A percentile compares a stretch with the other conserved stretches of the same genome.
These are phyloP conservation scores for Leccinum rimulosum DNA, from an alignment of 768 basidiomycete genomes.

Conservation along the genomic window DNA sequence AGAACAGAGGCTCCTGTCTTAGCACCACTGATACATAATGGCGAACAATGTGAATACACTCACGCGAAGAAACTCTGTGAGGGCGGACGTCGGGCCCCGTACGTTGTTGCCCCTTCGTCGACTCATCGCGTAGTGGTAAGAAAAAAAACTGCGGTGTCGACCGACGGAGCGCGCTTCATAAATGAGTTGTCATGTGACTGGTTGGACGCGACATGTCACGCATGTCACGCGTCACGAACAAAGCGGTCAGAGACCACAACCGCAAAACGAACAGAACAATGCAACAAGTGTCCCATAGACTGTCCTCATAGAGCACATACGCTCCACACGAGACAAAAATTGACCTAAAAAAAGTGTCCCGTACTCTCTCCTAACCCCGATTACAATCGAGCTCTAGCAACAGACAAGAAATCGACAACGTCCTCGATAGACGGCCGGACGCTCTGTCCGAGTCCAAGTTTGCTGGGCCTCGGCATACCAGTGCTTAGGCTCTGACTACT, in stretches of 20 bases:
- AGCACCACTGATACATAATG: neutral
- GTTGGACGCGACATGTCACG: neutral
- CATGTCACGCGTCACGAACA: neutral
- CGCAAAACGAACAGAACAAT: neutral
- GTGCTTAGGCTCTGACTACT: constrained; percentile 3
- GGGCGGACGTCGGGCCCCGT: constrained; percentile 77
- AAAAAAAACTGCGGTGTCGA: constrained; percentile 9
- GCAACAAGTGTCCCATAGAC: neutral
- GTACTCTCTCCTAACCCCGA: neutral
- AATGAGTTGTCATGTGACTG: neutral
- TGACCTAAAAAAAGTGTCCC: no score
- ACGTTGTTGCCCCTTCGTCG: constrained; percentile 51
- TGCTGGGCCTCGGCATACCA: neutral
- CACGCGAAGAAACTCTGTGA: constrained; percentile 80
- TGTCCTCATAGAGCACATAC: no score
- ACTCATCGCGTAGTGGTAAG: constrained; percentile 24
- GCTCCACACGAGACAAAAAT: no score
- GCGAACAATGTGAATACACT: constrained; percentile 14
- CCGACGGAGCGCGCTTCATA: neutral
- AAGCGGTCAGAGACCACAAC: no score
- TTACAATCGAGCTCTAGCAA: neutral
- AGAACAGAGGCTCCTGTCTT: neutral
- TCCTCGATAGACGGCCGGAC: constrained; percentile 16
- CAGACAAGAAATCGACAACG: constrained; percentile 19
- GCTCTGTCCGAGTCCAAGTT: neutral